phyloP scores from a whole-genome alignment of 164 flowering plant species.

The Macadamia integrifolia region DNA sequence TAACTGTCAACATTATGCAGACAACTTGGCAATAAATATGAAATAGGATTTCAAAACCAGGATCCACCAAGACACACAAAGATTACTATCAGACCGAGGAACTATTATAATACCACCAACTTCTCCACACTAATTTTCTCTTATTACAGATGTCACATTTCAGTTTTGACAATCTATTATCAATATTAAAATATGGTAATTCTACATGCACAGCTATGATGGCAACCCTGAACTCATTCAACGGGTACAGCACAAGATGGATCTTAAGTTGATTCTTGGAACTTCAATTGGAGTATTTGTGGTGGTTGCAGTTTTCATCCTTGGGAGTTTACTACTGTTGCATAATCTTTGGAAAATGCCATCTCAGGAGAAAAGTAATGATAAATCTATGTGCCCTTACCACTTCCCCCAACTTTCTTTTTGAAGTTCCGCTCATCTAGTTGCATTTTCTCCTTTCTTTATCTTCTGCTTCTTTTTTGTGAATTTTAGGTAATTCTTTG shows the following conservation, averaged over 20 bases:
- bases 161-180: not conserved
- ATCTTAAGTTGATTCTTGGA: conserved; percentile 44
- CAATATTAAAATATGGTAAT: conserved; percentile 2
- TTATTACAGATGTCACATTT: not conserved
- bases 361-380: conserved; percentile 23
- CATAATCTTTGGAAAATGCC: conserved; percentile 27
- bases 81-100: not conserved
- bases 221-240: conserved; percentile 51
- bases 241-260: conserved; percentile 26
- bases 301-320: conserved; percentile 34
- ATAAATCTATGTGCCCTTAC: conserved; percentile 33
- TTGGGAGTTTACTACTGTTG: conserved; percentile 42
- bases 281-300: conserved; percentile 30
- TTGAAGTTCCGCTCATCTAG: not conserved
- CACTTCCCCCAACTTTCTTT: not conserved
- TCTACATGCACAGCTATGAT: conserved; percentile 48
- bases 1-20: not conserved
- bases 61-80: not conserved
- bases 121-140: not conserved
- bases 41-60: not conserved
- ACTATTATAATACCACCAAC: not conserved
- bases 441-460: not conserved
- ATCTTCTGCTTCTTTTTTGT: not conserved
- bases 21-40: not conserved
- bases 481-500: conserved; percentile 38